Conservation (phyloP, 2,329 filamentous ascomycete genomes). For the Periconia sp. region DNA sequence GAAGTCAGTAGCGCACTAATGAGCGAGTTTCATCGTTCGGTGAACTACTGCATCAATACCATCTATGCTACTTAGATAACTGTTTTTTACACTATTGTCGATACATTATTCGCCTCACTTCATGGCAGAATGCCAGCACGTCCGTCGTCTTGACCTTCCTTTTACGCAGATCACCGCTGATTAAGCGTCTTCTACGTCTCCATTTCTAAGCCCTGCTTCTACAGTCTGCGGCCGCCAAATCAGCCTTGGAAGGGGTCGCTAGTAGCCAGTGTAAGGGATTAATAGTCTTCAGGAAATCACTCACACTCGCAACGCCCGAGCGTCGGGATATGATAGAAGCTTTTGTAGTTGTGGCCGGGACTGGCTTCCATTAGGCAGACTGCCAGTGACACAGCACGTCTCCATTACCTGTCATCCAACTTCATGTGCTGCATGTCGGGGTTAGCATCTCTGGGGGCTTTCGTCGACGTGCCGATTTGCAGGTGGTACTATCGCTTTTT, state of each 20-base stretch:
- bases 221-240: constrained; percentile 47
- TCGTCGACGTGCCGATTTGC: too few relatives aligned
- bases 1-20: constrained; percentile 37
- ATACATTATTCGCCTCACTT: constrained; percentile 42
- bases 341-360: constrained; percentile 52
- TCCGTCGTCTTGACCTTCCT: neutral
- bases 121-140: constrained; percentile 49
- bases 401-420: constrained; percentile 53
- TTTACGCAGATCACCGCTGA: neutral
- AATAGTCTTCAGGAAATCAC: constrained; percentile 51
- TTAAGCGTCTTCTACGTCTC: constrained; percentile 18
- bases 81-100: constrained; percentile 46
- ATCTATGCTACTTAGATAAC: constrained; percentile 53
- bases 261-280: constrained; percentile 48
- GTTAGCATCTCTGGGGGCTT: constrained; percentile 44
- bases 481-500: too few relatives aligned
- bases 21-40: constrained; percentile 43
- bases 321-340: too few relatives aligned
- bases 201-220: constrained; percentile 46
- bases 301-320: constrained; percentile 47
- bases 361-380: constrained; percentile 50
- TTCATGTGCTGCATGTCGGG: constrained; percentile 53
- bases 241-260: constrained; percentile 52
- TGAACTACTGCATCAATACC: constrained; percentile 53
- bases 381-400: constrained; percentile 53